Evolutionary conservation across 2,329 filamentous ascomycete species (phyloP), one percentile per base, ranked within the genome.

Genomic region (Verticillium dahliae): DNA sequence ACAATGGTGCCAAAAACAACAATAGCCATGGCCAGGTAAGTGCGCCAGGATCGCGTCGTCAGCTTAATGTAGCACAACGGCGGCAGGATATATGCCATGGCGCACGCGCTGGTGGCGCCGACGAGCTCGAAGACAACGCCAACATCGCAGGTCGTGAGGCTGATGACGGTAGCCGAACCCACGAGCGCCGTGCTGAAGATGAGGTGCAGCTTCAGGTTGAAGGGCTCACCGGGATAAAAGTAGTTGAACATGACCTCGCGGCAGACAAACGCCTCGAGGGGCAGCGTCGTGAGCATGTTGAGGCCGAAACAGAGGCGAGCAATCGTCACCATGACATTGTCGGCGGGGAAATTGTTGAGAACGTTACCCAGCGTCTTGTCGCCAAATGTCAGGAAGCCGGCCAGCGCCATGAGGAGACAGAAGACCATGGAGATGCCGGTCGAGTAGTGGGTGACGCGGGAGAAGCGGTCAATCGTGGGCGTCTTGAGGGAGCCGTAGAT

Each of bases 251-350:
- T 96, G 65, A 97, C 93, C 76, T 97, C 95, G 70, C 95, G 87
- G 76, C 95, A 99, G 60, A 99, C 95, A 74, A 99, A 99, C 15
- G 92, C 93, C 80, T 99, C 95, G 63, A 99, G 88, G 0, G 95
- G 95, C 39, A 99, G 81, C 1, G 95, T 98, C 14, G 95, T 97
- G 69, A 99, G 86, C 95, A 99, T 99, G 81, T 99, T 99, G 67
- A 99, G 84, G 1, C 95, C 95, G 72, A 99, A 98, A 77, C 92
- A 97, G 58, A 99, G 83, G 60, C 95, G 89, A 27, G 95, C 95
- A 62, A 99, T 83, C 75, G 97, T 98, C 72, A 98, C 92, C 86
- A 98, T 89, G 68, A 89, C 82, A 75, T 97, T 98, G 76, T 96
- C 87, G 22, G 87, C 81, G 1, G 93, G 90, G 72, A 99, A 98